phyloP scores from a whole-genome alignment of 106 monocot genomes.

The Hemerocallis citrina region DNA sequence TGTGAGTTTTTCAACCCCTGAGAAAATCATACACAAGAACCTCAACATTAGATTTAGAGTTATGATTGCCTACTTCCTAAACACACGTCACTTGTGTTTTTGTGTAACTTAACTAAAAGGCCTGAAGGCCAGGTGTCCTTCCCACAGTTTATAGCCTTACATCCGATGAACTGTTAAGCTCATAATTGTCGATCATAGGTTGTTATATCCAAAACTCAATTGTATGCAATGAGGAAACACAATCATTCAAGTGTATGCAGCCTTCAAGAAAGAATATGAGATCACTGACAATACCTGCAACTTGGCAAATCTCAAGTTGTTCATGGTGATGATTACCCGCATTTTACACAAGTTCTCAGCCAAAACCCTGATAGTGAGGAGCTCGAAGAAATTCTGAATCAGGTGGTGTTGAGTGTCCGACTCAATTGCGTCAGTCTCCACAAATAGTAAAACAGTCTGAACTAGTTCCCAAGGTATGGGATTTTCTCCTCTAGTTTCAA shows the following conservation, averaged over 20 bases:
- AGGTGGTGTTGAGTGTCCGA: constrained; percentile 1
- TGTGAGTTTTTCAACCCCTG: too few relatives aligned
- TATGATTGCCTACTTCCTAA: too few relatives aligned
- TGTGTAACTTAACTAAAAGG: too few relatives aligned
- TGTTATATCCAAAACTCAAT: too few relatives aligned
- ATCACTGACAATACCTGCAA: constrained; percentile 34
- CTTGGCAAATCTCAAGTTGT: constrained; percentile 50
- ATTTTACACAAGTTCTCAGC: constrained; percentile 23
- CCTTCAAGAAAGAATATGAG: neutral
- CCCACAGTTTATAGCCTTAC: too few relatives aligned
- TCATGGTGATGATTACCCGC: constrained; percentile 53
- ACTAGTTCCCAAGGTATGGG: constrained; percentile 43
- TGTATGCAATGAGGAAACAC: neutral
- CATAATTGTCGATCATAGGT: too few relatives aligned
- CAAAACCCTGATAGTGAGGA: constrained; percentile 47
- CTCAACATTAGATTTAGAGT: too few relatives aligned
- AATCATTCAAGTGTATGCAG: neutral
- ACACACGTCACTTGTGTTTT: too few relatives aligned
- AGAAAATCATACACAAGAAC: too few relatives aligned
- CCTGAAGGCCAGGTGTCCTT: too few relatives aligned
- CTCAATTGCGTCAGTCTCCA: constrained; percentile 23
- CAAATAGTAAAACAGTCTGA: constrained; percentile 44
- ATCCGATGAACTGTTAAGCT: too few relatives aligned
- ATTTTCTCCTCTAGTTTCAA: constrained; percentile 13
- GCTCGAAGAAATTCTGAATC: constrained; percentile 37